Base-by-base conservation (phyloP, 2,329 filamentous ascomycete genomes). In the Neoarthrinium moseri region DNA sequence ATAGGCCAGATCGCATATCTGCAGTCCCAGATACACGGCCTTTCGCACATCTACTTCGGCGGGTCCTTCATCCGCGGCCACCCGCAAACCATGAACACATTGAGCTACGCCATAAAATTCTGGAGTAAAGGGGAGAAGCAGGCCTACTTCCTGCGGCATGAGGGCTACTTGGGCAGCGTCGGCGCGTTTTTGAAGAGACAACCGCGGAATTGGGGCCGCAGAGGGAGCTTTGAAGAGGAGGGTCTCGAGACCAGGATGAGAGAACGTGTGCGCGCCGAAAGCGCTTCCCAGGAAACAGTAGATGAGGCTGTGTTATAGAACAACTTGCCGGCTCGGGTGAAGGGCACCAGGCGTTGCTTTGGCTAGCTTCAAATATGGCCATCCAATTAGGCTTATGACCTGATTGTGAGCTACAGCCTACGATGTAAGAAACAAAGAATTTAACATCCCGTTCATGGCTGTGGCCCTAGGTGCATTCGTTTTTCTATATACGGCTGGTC, bases 1-100 rank as follows among this genome's bases (percentile, higher is more conserved):
- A 96, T 97, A 53, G 94, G 94, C 13, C 94, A 99, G 71, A 95
- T 99, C 57, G 91, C 94, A 34, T 96, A 94, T 66, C 76, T 99
- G n/a, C 94, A 97, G 64, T 94, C 90, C 5, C 91, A 96, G 65
- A 94, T 96, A 62, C 92, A 99, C 70, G 81, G 86, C 36, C 75
- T 97, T 21, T 87, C 89, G 52, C 84, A 92, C 61, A 97, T 99
- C 50, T 99, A 99, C 72, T 99, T 99, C 67, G 94, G 94, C 18
- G 94, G 94, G 20, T 94, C 88, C 6, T 99, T 97, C 64, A 97
- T 99, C 62, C 85, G 94, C 33, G 94, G 94, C 32, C 94, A 99
- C 66, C 84, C 88, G 13, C 94, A 97, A 70, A 99, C 94, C 11
- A 99, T 99, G 82, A 95, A 97, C 67, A 97, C 94, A 0, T 75